Evolutionary conservation across 257 asterid genomes (phyloP).

Genomic region (Verbascum thapsus): DNA sequence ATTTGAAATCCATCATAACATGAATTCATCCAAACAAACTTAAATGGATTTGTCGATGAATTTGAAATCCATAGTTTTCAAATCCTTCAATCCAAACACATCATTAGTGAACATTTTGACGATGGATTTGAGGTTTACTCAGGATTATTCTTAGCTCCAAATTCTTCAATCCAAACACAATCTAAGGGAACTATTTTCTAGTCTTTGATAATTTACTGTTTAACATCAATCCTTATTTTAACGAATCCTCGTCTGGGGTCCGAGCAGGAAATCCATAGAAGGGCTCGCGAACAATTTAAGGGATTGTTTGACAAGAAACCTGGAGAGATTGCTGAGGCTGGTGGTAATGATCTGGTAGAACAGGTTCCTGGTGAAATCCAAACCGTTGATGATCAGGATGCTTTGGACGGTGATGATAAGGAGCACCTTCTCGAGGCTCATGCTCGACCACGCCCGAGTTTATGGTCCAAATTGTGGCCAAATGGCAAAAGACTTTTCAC

Average conservation of each 20-base stretch:
- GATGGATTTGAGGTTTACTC: too few relatives aligned
- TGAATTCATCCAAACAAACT: too few relatives aligned
- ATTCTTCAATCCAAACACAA: too few relatives aligned
- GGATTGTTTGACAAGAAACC: constrained; percentile 98
- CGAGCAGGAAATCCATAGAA: constrained; percentile 67
- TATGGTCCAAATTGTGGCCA: constrained; percentile 66
- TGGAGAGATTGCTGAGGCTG: constrained; percentile 82
- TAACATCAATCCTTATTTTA: neutral
- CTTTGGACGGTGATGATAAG: constrained; percentile 37
- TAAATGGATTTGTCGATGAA: too few relatives aligned
- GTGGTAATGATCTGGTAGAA: constrained; percentile 37
- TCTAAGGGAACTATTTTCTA: neutral
- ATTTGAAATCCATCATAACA: too few relatives aligned
- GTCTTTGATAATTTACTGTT: neutral
- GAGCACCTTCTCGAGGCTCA: constrained; percentile 59
- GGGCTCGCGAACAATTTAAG: constrained; percentile 76
- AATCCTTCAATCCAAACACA: too few relatives aligned
- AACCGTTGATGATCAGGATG: constrained; percentile 40
- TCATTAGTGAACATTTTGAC: too few relatives aligned
- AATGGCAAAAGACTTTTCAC: constrained; percentile 51
- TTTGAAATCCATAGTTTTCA: too few relatives aligned
- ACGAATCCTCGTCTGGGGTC: neutral
- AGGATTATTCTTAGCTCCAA: too few relatives aligned
- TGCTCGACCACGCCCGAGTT: constrained; percentile 45
- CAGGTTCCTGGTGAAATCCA: constrained; percentile 37